Conservation (phyloP, 257 asterid species). For the Capsicum baccatum region DNA sequence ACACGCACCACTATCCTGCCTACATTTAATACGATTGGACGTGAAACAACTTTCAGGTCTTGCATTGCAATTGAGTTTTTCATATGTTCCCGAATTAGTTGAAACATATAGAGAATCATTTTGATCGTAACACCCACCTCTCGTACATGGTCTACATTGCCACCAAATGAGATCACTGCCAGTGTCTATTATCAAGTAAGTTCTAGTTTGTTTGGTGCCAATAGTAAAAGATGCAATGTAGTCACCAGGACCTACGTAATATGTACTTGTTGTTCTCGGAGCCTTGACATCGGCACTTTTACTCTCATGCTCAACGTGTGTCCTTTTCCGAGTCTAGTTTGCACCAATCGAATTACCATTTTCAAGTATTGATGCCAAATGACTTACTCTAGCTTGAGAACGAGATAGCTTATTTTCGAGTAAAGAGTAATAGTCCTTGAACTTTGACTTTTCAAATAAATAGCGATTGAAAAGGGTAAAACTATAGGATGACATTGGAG, state of each 20-base stretch:
- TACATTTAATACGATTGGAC: not conserved
- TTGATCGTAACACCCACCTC: not conserved
- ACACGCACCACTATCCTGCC: fast-evolving
- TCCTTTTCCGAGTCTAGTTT: not conserved
- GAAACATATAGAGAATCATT: not conserved
- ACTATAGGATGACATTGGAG: not conserved
- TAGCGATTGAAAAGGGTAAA: not conserved
- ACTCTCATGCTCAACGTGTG: not conserved
- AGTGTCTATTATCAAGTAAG: not conserved
- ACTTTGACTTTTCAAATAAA: not conserved
- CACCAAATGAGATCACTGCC: not conserved
- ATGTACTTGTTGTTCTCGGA: not conserved
- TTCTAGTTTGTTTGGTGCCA: not conserved
- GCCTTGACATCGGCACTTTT: not conserved
- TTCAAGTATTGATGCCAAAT: not conserved
- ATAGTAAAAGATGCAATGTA: not conserved
- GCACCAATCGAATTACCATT: not conserved
- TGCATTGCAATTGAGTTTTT: not conserved
- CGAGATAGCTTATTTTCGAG: not conserved
- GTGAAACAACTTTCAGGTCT: not conserved
- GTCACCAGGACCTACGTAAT: not conserved
- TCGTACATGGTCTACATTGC: not conserved
- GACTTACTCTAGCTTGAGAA: not conserved
- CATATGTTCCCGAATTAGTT: not conserved
- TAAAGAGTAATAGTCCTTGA: not conserved